Evolutionary conservation across 176 grass and related monocot genomes (phyloP).

Genomic region (Thalia dealbata): DNA sequence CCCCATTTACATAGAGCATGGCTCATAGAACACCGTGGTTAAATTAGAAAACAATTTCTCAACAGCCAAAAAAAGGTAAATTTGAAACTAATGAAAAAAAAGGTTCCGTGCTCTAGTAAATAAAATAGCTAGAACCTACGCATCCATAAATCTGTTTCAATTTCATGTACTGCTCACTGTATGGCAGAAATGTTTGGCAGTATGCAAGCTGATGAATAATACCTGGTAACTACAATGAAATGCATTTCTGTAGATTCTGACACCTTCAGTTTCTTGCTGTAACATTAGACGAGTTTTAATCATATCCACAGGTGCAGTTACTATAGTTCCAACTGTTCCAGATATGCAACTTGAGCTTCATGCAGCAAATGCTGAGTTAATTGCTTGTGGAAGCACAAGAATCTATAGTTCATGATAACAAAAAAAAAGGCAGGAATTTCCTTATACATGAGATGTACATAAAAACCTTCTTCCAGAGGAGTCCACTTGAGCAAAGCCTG

Average conservation of each 20-base stretch:
- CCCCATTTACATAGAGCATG: neutral
- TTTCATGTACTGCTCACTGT: neutral
- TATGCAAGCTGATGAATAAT: conserved; percentile 17
- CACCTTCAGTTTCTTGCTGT: conserved; percentile 47
- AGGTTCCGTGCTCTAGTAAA: neutral
- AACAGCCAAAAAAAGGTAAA: neutral
- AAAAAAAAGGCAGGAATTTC: conserved; percentile 26
- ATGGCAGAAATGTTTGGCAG: neutral
- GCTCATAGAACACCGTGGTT: neutral
- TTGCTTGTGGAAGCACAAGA: conserved; percentile 23
- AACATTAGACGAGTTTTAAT: conserved; percentile 96
- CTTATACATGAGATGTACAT: conserved; percentile 89
- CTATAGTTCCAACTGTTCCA: conserved; percentile 69
- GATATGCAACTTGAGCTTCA: conserved; percentile 90
- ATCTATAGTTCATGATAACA: conserved; percentile 20
- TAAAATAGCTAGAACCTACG: neutral
- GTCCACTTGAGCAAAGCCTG: conserved; percentile 80
- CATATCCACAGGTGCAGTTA: conserved; percentile 78
- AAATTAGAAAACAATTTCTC: neutral
- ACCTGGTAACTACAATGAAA: conserved; percentile 96
- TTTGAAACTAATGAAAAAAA: neutral
- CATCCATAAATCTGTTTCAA: neutral
- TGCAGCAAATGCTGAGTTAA: conserved; percentile 20
- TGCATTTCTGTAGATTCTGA: conserved; percentile 56
- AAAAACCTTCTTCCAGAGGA: conserved; percentile 70